These are phyloP conservation scores for Sarocladium strictum DNA, from an alignment of 2,329 filamentous ascomycete genomes.

Conservation along the genomic window DNA sequence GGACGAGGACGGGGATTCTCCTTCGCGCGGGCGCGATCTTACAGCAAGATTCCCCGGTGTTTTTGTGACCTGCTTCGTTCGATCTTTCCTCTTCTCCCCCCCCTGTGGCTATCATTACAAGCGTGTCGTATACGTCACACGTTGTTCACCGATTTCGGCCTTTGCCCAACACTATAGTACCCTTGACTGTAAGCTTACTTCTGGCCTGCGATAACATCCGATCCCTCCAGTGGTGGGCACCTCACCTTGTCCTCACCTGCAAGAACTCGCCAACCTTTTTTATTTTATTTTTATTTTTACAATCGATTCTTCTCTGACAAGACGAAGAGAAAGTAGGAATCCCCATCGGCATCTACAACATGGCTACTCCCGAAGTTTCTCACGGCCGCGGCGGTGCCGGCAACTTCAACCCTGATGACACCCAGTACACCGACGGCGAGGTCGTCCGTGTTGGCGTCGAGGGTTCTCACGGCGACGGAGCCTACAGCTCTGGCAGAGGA, in stretches of 20 bases:
- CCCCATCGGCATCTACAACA: neutral
- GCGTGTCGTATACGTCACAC: slow-evolving; percentile 1
- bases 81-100: neutral
- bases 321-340: too few relatives aligned
- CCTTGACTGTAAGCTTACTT: neutral
- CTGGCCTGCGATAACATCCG: neutral
- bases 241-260: too few relatives aligned
- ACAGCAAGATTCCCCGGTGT: neutral
- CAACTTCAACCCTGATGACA: slow-evolving; percentile 54
- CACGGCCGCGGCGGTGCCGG: slow-evolving; percentile 57
- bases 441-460: slow-evolving; percentile 49
- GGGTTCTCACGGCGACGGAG: slow-evolving; percentile 52
- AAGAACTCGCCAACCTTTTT: too few relatives aligned
- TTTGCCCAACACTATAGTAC: neutral
- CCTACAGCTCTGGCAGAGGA: slow-evolving; percentile 54
- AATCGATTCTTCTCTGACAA: neutral
- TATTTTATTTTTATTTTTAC: neutral
- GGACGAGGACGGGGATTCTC: neutral
- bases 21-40: neutral
- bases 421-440: slow-evolving; percentile 55
- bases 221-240: too few relatives aligned
- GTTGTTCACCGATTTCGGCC: neutral
- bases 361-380: slow-evolving; percentile 39
- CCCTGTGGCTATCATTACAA: too few relatives aligned
- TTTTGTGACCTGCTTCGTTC: neutral